phyloP scores from a whole-genome alignment of 208 protist species.

The Leishmania tarentolae region DNA sequence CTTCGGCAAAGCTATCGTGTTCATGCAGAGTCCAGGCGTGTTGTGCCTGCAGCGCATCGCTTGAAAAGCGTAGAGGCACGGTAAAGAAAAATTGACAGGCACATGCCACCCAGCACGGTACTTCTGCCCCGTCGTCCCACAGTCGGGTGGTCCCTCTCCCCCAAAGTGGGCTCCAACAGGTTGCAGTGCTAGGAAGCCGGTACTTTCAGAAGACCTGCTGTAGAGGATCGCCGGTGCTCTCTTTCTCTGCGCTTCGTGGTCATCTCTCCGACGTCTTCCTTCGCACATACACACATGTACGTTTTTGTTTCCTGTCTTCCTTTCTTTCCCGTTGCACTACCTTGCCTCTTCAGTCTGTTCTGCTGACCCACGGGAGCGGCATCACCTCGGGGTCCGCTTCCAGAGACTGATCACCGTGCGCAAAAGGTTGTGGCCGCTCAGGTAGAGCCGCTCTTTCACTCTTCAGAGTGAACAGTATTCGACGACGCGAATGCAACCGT shows the following conservation, averaged over 20 bases:
- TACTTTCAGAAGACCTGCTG: not conserved
- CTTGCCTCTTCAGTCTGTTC: conserved; percentile 7
- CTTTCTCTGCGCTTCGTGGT: not conserved
- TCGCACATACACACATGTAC: not conserved
- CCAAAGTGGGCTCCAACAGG: not conserved
- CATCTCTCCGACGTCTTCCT: not conserved
- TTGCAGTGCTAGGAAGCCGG: not conserved
- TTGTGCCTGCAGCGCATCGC: not conserved
- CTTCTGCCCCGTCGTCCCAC: not conserved
- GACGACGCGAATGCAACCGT: not conserved
- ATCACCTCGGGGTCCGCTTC: not conserved
- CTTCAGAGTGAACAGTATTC: not conserved
- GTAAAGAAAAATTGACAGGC: not conserved
- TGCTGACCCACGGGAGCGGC: not conserved
- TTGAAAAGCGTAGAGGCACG: not conserved
- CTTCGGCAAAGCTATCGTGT: not conserved
- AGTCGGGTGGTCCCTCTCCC: not conserved
- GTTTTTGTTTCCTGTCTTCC: not conserved
- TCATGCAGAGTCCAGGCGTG: not conserved
- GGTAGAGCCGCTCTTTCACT: not conserved
- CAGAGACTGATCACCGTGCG: not conserved
- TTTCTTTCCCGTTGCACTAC: not conserved
- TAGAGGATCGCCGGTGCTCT: not conserved
- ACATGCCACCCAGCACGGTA: not conserved
- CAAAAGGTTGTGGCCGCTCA: not conserved